These are phyloP conservation scores for Breynia disticha DNA, from an alignment of 441 rosid species.

Conservation along the genomic window DNA sequence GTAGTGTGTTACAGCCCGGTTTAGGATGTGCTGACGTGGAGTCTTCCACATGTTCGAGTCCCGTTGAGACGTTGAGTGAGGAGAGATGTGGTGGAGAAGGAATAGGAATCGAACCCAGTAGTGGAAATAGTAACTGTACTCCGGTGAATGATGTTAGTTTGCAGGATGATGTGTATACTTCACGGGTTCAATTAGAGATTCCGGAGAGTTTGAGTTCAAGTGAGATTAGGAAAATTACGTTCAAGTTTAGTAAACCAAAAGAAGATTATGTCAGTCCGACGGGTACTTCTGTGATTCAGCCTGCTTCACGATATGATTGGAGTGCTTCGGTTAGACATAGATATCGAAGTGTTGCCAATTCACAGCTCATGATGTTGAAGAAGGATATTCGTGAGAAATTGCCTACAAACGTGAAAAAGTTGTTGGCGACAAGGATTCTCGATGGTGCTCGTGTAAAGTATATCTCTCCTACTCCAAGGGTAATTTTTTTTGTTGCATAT, in stretches of 20 bases:
- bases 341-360: constrained; percentile 21
- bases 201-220: constrained; percentile 72
- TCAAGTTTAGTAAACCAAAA: constrained; percentile 66
- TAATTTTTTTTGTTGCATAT: constrained; percentile 14
- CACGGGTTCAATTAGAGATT: constrained; percentile 68
- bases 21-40: constrained; percentile 26
- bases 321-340: constrained; percentile 13
- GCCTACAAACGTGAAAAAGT: constrained; percentile 75
- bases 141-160: not conserved
- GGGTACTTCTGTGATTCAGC: constrained; percentile 12
- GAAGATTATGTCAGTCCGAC: constrained; percentile 27
- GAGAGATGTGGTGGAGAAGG: constrained; percentile 10
- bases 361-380: constrained; percentile 67
- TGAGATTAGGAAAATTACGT: constrained; percentile 77
- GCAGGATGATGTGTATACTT: constrained; percentile 16
- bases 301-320: constrained; percentile 11
- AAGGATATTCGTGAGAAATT: constrained; percentile 47
- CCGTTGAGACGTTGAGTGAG: constrained; percentile 39
- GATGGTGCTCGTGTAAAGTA: constrained; percentile 85
- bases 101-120: constrained; percentile 21
- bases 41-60: constrained; percentile 35
- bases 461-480: constrained; percentile 45
- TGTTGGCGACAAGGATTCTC: constrained; percentile 71
- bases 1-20: constrained; percentile 44
- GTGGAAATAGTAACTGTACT: constrained; percentile 17